Evolutionary conservation across 805 yeast species (phyloP).

Genomic region (Suhomyces emberorum): DNA sequence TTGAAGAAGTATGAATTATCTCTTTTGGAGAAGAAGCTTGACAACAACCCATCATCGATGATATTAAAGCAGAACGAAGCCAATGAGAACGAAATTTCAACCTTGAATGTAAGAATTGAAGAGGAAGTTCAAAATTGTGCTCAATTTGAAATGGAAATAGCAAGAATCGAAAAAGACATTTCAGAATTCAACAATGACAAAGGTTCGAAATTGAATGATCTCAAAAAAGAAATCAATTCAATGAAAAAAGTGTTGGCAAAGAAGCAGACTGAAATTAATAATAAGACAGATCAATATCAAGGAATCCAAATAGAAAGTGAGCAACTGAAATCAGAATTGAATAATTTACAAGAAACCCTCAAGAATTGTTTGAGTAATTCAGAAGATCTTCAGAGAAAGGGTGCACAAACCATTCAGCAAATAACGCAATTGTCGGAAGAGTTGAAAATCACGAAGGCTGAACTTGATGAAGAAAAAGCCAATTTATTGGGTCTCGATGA

Average conservation of each 20-base stretch:
- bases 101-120: conserved; percentile 36
- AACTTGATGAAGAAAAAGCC: conserved; percentile 53
- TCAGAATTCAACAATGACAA: conserved; percentile 77
- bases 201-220: conserved; percentile 70
- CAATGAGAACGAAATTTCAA: conserved; percentile 44
- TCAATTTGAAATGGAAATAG: conserved; percentile 43
- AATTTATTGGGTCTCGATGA: conserved; percentile 68
- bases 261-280: conserved; percentile 42
- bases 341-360: conserved; percentile 41
- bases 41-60: conserved; percentile 53
- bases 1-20: conserved; percentile 58
- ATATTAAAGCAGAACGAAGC: conserved; percentile 49
- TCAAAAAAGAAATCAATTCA: conserved; percentile 49
- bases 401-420: conserved; percentile 9
- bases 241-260: conserved; percentile 32
- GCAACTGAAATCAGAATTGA: conserved; percentile 58
- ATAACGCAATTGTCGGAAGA: conserved; percentile 21
- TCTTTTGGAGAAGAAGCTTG: conserved; percentile 51
- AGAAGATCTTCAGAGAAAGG: conserved; percentile 18
- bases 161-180: conserved; percentile 67
- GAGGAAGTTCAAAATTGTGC: conserved; percentile 30
- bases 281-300: conserved; percentile 54
- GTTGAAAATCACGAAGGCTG: conserved; percentile 19
- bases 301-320: conserved; percentile 67
- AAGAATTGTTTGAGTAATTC: conserved; percentile 32